Conservation (phyloP, 2,329 filamentous ascomycete species). For the Phialocephala subalpina region DNA sequence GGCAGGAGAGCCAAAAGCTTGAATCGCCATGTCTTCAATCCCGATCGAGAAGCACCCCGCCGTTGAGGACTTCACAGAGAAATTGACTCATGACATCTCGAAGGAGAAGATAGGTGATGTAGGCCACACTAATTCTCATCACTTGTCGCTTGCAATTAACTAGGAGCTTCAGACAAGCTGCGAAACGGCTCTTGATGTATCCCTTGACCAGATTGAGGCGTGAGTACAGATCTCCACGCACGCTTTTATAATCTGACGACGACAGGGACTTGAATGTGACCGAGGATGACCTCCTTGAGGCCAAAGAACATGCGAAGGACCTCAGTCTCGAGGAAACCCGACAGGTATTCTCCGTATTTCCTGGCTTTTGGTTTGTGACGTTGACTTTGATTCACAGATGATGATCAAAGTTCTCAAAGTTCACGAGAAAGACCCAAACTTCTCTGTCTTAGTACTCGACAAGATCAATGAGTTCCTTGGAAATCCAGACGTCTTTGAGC, state of each 20-base stretch:
- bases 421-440: conserved; percentile 57
- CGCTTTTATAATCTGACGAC: background rate
- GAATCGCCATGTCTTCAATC: no score
- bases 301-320: conserved; percentile 51
- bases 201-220: background rate
- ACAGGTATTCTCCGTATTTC: conserved; percentile 42
- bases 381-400: conserved; percentile 33
- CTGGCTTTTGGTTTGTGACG: background rate
- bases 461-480: conserved; percentile 51
- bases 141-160: no score
- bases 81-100: no score
- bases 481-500: conserved; percentile 53
- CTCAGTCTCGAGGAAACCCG: conserved; percentile 52
- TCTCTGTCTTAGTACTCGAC: conserved; percentile 50
- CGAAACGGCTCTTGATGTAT: background rate
- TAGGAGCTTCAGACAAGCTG: background rate
- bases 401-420: conserved; percentile 50
- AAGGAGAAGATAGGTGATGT: no score
- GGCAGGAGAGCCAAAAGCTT: no score
- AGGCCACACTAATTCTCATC: no score
- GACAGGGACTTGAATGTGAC: conserved; percentile 50
- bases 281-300: conserved; percentile 55
- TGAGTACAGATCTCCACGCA: background rate
- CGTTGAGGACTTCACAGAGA: no score
- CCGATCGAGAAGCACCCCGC: no score